A percentile compares a stretch with the other conserved stretches of the same genome.
Evolutionary conservation across 306 rosid species (phyloP).

Genomic region (Quercus agrifolia): DNA sequence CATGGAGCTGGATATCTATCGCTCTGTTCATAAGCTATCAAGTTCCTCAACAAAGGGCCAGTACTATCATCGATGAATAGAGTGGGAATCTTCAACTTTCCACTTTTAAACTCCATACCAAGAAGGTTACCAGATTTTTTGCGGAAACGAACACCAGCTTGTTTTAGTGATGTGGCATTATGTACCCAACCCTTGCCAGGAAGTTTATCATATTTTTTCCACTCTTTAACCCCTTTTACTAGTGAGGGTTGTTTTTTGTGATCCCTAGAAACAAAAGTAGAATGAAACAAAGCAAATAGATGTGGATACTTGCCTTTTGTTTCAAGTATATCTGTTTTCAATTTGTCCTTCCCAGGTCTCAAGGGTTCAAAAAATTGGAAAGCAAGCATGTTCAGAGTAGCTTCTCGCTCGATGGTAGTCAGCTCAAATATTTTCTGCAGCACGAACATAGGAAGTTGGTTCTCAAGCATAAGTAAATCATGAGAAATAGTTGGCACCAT

Average conservation of each 20-base stretch:
- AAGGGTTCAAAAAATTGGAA: neutral
- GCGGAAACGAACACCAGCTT: neutral
- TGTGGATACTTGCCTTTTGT: neutral
- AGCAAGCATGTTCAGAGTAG: neutral
- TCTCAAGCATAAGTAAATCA: neutral
- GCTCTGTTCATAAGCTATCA: conserved; percentile 1
- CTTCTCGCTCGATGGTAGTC: too few species aligned
- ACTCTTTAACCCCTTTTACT: too few species aligned
- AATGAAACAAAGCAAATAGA: neutral
- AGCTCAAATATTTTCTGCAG: neutral
- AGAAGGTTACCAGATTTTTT: neutral
- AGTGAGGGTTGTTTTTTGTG: too few species aligned
- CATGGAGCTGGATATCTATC: neutral
- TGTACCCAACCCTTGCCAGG: conserved; percentile 6
- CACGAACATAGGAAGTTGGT: conserved; percentile 1
- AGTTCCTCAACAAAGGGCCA: neutral
- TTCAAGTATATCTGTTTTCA: neutral
- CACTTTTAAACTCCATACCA: neutral
- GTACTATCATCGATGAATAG: neutral
- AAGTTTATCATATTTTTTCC: neutral
- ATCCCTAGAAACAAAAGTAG: neutral
- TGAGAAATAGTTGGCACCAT: neutral
- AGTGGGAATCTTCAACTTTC: neutral
- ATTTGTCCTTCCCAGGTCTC: neutral
- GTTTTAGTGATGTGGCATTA: neutral